phyloP scores from a whole-genome alignment of 1,284 basidiomycete species.

The Cystobasidium sp. region DNA sequence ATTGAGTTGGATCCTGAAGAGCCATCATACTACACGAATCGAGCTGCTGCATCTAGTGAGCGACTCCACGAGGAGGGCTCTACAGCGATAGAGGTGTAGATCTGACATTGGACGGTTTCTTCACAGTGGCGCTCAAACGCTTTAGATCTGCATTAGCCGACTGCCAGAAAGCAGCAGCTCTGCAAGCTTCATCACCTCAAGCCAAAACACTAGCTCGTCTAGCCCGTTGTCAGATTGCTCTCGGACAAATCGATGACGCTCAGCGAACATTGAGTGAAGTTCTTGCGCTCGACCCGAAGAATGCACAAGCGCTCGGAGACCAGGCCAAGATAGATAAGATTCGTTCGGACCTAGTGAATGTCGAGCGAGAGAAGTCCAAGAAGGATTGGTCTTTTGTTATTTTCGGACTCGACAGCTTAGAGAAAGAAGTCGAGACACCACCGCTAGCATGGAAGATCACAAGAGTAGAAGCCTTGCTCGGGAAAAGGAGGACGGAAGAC shows the following conservation, averaged over 20 bases:
- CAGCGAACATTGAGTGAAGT: constrained; percentile 57
- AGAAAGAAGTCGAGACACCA: constrained; percentile 71
- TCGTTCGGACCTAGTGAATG: constrained; percentile 42
- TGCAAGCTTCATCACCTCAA: constrained; percentile 65
- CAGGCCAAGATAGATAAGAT: constrained; percentile 38
- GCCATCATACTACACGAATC: constrained; percentile 78
- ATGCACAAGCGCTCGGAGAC: constrained; percentile 55
- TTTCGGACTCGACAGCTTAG: constrained; percentile 59
- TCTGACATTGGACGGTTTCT: neutral
- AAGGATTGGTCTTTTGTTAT: constrained; percentile 61
- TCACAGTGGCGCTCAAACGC: constrained; percentile 68
- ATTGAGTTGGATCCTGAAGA: constrained; percentile 71
- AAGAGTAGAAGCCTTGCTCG: constrained; percentile 75
- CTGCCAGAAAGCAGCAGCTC: constrained; percentile 71
- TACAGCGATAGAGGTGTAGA: no score
- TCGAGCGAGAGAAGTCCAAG: constrained; percentile 65
- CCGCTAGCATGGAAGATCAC: constrained; percentile 78
- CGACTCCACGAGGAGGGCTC: neutral
- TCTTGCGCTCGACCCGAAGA: constrained; percentile 58
- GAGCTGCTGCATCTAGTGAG: constrained; percentile 74
- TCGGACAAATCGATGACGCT: constrained; percentile 68
- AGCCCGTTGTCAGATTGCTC: constrained; percentile 76
- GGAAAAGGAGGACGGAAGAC: constrained; percentile 69
- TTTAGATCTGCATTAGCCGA: constrained; percentile 75
- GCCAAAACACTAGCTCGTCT: constrained; percentile 75